A percentile compares a stretch with the other conserved stretches of the same genome.
These are phyloP conservation scores for Dentipellis sp. DNA, from an alignment of 768 basidiomycete species.

Conservation along the genomic window DNA sequence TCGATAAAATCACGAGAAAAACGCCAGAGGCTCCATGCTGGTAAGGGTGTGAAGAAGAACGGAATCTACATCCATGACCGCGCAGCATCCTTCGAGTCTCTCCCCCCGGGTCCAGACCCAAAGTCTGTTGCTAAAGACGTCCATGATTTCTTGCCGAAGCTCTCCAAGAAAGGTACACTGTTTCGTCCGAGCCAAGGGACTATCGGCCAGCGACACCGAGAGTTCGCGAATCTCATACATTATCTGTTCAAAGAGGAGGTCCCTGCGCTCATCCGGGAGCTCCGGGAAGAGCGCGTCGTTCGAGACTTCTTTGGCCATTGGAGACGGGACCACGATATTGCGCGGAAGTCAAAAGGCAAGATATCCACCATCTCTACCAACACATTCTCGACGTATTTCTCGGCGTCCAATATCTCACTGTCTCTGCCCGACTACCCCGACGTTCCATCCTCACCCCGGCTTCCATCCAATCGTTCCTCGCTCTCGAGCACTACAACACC, in stretches of 20 bases:
- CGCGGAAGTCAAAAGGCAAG: conserved; percentile 28
- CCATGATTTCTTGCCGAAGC: conserved; percentile 53
- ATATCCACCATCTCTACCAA: conserved; percentile 12
- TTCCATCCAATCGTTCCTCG: background rate
- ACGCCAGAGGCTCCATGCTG: conserved; percentile 53
- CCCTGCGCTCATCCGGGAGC: conserved; percentile 57
- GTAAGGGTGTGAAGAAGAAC: conserved; percentile 68
- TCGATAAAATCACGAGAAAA: conserved; percentile 53
- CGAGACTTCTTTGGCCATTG: conserved; percentile 77
- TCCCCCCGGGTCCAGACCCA: conserved; percentile 78
- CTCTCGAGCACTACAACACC: background rate
- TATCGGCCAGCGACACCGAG: conserved; percentile 50
- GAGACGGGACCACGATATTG: conserved; percentile 61
- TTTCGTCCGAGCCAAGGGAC: conserved; percentile 65
- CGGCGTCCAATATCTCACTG: conserved; percentile 26
- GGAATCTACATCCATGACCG: conserved; percentile 62
- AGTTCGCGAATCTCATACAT: conserved; percentile 50
- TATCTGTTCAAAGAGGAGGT: conserved; percentile 51
- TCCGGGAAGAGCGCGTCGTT: conserved; percentile 46
- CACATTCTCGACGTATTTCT: conserved; percentile 51
- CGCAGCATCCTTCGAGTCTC: conserved; percentile 78
- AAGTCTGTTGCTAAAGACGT: conserved; percentile 62
- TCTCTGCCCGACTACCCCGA: conserved; percentile 14
- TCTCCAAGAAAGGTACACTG: conserved; percentile 63
- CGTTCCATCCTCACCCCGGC: conserved; percentile 2